These are phyloP conservation scores for Knufia petricola DNA, from an alignment of 2,329 filamentous ascomycete genomes.

Conservation along the genomic window DNA sequence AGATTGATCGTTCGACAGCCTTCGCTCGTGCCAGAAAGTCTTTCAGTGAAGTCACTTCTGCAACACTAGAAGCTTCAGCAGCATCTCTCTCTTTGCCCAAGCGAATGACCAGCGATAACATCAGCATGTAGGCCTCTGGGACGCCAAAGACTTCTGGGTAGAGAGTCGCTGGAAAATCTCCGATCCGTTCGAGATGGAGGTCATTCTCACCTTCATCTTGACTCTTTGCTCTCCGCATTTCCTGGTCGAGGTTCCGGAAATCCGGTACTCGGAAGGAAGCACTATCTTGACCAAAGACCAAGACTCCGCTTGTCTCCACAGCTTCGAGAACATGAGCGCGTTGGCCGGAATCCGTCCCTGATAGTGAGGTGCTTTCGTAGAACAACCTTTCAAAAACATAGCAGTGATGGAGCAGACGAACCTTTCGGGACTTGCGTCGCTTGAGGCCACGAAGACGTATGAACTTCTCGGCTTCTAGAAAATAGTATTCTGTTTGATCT, in stretches of 20 bases:
- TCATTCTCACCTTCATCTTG: slow-evolving; percentile 37
- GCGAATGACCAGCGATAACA: slow-evolving; percentile 35
- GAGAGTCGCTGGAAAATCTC: slow-evolving; percentile 32
- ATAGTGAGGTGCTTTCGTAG: slow-evolving; percentile 34
- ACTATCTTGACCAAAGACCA: slow-evolving; percentile 21
- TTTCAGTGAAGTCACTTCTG: slow-evolving; percentile 15
- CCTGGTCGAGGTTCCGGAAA: slow-evolving; percentile 27
- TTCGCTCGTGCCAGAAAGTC: slow-evolving; percentile 29
- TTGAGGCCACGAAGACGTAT: slow-evolving; percentile 34
- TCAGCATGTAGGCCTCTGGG: slow-evolving; percentile 33
- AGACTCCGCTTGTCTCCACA: slow-evolving; percentile 9
- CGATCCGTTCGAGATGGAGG: slow-evolving; percentile 35
- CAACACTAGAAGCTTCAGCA: slow-evolving; percentile 21
- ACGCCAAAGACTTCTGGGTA: slow-evolving; percentile 40
- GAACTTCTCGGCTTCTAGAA: slow-evolving; percentile 37
- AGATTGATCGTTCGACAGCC: slow-evolving; percentile 28
- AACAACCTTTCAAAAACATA: slow-evolving; percentile 39
- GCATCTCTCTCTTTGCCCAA: slow-evolving; percentile 36
- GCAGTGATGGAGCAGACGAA: slow-evolving; percentile 39
- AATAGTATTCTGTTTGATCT: slow-evolving; percentile 30
- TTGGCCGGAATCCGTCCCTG: slow-evolving; percentile 12
- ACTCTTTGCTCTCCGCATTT: slow-evolving; percentile 27
- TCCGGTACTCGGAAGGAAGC: slow-evolving; percentile 27
- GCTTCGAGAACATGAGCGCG: slow-evolving; percentile 5
- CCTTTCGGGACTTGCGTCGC: slow-evolving; percentile 32